Percentiles rank a stretch among this genome's conserved stretches.
phyloP scores from a whole-genome alignment of 345 rosid species.

The Hibiscus tridactylites region DNA sequence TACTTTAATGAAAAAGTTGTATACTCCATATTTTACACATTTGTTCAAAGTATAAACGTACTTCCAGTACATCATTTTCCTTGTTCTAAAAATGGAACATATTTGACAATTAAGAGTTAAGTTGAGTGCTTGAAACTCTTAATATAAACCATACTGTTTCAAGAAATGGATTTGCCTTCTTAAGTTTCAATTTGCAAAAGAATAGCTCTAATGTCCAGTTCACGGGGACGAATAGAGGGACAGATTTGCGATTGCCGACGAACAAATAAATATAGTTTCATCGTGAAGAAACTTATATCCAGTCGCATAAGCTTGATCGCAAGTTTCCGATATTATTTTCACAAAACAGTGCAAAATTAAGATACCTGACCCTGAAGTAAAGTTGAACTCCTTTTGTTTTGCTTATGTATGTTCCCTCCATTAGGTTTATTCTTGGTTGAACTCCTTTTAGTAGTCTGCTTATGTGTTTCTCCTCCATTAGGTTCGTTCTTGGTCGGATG shows the following conservation, averaged over 20 bases:
- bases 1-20: too few species aligned
- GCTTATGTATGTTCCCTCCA: not conserved
- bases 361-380: not conserved
- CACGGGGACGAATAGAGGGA: not conserved
- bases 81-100: too few species aligned
- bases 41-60: too few species aligned
- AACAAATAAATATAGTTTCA: not conserved
- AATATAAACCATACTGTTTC: not conserved
- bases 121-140: not conserved
- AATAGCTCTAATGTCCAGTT: not conserved
- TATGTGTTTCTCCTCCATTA: not conserved
- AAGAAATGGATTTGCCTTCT: not conserved
- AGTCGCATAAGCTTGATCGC: not conserved
- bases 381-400: not conserved
- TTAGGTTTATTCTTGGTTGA: not conserved
- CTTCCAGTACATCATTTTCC: too few species aligned
- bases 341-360: not conserved
- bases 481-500: constrained; percentile 5
- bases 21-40: too few species aligned
- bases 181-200: not conserved
- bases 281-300: not conserved
- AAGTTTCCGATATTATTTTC: not conserved
- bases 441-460: not conserved
- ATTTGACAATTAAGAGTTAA: not conserved
- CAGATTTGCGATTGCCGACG: not conserved